Conservation (phyloP, 805 yeast species). For the Spathaspora sp. region DNA sequence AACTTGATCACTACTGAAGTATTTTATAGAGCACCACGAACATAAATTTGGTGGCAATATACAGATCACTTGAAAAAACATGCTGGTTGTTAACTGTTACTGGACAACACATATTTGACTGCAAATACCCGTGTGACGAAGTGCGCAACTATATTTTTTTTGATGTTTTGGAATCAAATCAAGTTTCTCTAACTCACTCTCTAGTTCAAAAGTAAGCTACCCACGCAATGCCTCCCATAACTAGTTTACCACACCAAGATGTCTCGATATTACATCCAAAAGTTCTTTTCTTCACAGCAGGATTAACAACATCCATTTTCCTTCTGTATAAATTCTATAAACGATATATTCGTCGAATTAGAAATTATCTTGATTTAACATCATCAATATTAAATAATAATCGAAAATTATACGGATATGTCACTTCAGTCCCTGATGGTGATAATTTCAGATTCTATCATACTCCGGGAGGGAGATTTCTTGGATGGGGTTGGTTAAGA, state of each 20-base stretch:
- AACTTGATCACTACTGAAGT: too few species aligned
- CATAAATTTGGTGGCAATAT: too few species aligned
- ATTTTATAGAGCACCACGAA: too few species aligned
- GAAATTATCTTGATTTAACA: constrained; percentile 35
- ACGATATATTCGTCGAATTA: constrained; percentile 30
- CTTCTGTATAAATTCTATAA: constrained; percentile 27
- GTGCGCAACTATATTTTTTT: too few species aligned
- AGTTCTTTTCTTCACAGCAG: constrained; percentile 35
- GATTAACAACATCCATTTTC: constrained; percentile 25
- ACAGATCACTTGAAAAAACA: too few species aligned
- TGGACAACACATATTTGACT: too few species aligned
- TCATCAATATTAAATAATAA: constrained; percentile 28
- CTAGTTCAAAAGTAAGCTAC: neutral
- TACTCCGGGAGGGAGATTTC: constrained; percentile 82
- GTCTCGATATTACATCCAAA: constrained; percentile 33
- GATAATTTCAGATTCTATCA: constrained; percentile 92
- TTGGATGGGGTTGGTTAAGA: constrained; percentile 95
- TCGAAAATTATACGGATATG: constrained; percentile 53
- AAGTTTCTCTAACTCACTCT: too few species aligned
- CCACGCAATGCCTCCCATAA: constrained; percentile 2
- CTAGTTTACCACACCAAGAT: constrained; percentile 8
- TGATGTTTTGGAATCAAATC: too few species aligned
- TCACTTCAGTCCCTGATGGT: constrained; percentile 91
- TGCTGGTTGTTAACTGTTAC: too few species aligned
- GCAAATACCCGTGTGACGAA: too few species aligned